Evolutionary conservation across 176 grass and related monocot genomes (phyloP), one percentile per base, ranked within the genome.

Genomic region (Oryza glaberrima): DNA sequence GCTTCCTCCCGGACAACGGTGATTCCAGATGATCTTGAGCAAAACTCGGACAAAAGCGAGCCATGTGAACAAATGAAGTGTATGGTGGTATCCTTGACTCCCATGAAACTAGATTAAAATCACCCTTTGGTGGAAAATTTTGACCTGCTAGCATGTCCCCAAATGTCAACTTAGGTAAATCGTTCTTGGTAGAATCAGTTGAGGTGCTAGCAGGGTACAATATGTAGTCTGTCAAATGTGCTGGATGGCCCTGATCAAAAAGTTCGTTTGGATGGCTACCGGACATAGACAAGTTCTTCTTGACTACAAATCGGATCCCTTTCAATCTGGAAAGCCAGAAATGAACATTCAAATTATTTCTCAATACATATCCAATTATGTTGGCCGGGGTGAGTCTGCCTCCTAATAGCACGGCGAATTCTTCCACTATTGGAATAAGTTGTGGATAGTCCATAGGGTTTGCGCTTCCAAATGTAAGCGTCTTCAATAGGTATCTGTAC

Each of bases 401-500:
- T 38, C 47, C 17, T 30, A 46, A 26, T 19, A 52, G 0, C 22
- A 1, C 34, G 0, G 44, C 9, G 4, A 82, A 72, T 5, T 82
- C 51, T 7, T 72, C 69, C 5, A 63, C 69, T 16, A 82, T 30
- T 3, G 9, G n/a, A 9, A 7, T 16, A 46, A 82, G 17, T 2
- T 4, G 20, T 6, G 80, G 80, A 43, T 73, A 4, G 1, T 82
- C 51, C 0, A 11, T n/a, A 0, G 69, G 36, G 51, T 82, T 34
- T 26, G 49, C 14, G 5, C 80, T 82, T 73, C 69, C 69, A 19
- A 82, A 73, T 17, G 80, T 15, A 1, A 82, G 68, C 1, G n/a
- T 45, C 22, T 82, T 82, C 52, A 82, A 44, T 13, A 82, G 36
- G 36, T 82, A 82, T 2, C 9, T 54, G 47, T 70, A 70, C 79